Percentiles rank a stretch among this genome's conserved stretches.
phyloP scores from a whole-genome alignment of 78 protist species.

The Dictyostelium citrinum region DNA sequence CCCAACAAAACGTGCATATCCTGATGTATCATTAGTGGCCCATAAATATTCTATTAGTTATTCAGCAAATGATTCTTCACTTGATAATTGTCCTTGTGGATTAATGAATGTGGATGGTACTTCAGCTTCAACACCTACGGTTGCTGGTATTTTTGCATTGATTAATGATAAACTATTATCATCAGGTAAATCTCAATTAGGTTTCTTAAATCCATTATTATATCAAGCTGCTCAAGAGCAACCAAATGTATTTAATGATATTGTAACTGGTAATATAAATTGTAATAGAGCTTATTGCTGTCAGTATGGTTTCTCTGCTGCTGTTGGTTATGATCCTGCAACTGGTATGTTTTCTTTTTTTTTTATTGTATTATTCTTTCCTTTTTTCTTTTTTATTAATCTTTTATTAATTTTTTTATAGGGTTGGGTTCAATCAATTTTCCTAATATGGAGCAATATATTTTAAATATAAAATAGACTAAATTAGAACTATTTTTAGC shows the following conservation, averaged over 20 bases:
- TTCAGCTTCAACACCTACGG: conserved; percentile 35
- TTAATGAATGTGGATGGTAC: conserved; percentile 39
- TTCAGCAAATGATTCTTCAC: background rate
- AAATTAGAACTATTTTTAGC: no score
- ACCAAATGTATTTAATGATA: conserved; percentile 78
- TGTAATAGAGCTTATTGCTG: conserved; percentile 75
- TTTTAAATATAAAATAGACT: background rate
- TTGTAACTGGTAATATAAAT: conserved; percentile 70
- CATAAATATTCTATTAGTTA: background rate
- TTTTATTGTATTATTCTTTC: no score
- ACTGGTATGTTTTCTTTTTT: background rate
- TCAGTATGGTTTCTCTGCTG: conserved; percentile 37
- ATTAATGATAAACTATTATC: conserved; percentile 48
- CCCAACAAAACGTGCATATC: conserved; percentile 84
- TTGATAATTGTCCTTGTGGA: background rate
- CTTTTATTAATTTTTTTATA: background rate
- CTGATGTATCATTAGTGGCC: conserved; percentile 83
- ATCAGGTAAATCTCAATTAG: conserved; percentile 21
- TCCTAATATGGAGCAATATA: background rate
- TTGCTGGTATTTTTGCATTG: conserved; percentile 55
- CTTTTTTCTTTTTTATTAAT: background rate
- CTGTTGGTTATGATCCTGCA: background rate
- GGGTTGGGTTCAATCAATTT: background rate
- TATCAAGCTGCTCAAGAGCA: conserved; percentile 45
- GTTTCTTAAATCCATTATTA: conserved; percentile 74